Evolutionary conservation across 2,329 filamentous ascomycete genomes (phyloP), one percentile per base, ranked within the genome.

Genomic region (Fusarium equiseti): DNA sequence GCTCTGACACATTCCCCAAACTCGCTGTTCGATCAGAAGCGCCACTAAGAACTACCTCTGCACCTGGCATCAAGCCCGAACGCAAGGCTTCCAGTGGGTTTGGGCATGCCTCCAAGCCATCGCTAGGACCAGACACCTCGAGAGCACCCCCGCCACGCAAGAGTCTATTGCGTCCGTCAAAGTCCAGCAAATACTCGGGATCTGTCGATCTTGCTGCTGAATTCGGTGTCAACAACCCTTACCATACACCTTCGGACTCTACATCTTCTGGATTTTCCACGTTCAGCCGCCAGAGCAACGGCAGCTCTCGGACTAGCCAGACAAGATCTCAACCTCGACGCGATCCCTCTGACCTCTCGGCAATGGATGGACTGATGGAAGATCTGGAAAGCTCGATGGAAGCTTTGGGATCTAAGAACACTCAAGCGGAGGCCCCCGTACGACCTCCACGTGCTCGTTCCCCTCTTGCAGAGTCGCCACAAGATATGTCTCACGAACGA

Each of bases 241-340:
- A 91, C 72, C 90, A 92, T 73, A 85, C 87, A 6, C 82, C 88
- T 0, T 88, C 89, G 2, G 86, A 88, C 64, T 93, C 91, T 3
- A 85, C 87, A 27, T 90, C 89, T 0, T 93, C 91, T 1, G 89
- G 87, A 20, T 85, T 86, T 46, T 92, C 90, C 4, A 86, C 84
- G 1, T 86, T 84, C 42, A 91, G 89, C 58, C 84, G 86, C 12
- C 80, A 79, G 3, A 88, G 88, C 73, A 86, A 87, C 64, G 81
- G 86, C 2, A 92, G 90, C 74, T 91, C 90, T 10, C 84, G 85
- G 66, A 90, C 89, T 18, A 81, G 78, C 57, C 79, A 79, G 10
- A 72, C 77, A 9, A 79, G 78, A 44, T 80, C 78, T 9, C 74
- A 77, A 15, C 55, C 61, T 12, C 71, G 79, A 18, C 79, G 80